Evolutionary conservation across 169 alveolate genomes (phyloP), one percentile per base, ranked within the genome.

Genomic region (Plasmodium malariae): DNA sequence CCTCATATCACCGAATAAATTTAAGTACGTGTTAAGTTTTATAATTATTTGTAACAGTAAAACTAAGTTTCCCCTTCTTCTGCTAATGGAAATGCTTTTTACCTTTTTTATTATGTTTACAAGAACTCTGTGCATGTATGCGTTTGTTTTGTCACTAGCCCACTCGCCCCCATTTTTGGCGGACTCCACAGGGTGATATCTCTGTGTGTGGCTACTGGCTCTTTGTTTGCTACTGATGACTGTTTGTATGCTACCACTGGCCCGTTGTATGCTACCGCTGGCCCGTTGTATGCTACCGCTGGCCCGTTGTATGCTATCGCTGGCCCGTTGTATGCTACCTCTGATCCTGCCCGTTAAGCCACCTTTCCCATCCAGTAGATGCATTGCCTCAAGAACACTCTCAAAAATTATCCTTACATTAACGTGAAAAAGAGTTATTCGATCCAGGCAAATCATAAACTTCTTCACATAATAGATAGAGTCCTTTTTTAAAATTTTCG

Each of bases 401-500:
- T 76, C 89, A 1, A 76, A 30, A n/a, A 76, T 67, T 32, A 76
- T 67, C 26, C 89, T 65, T 0, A 54, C 26, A n/a, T 76, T 76
- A 3, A 28, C 37, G 21, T 60, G 37, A 24, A 45, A 76, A 6
- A 62, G 45, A 14, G 32, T 62, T 5, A 76, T 24, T 24, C 30
- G 26, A 32, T 57, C 19, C 14, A 48, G 67, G 24, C 36, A 48
- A 4, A 21, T 21, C n/a, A 76, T n/a, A 62, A 76, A 76, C 17
- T 62, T 19, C 17, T 62, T 26, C 6, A 32, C 6, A 48, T 62
- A 62, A 19, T 37, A n/a, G 40, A 62, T 28, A 32, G 88, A 17
- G 34, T 76, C 28, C 34, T 24, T 76, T 28, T 87, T 11, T 37
- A 91, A 32, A 40, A 91, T 63, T 54, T 91, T 91, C 12, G 69